These are phyloP conservation scores for Nakazawaea ernobii DNA, from an alignment of 805 yeast species.

Conservation along the genomic window DNA sequence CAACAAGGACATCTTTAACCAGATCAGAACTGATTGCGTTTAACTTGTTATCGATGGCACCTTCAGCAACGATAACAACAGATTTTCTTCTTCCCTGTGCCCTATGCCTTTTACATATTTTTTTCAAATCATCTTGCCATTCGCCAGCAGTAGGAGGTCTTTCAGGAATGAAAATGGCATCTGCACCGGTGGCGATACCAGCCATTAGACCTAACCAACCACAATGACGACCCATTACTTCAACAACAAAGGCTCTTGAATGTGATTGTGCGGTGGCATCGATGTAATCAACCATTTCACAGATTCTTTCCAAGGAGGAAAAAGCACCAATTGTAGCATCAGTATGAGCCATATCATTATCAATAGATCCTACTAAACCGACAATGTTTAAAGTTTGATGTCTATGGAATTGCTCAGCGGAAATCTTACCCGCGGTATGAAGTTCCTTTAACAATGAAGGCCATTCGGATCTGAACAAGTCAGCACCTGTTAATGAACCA, in stretches of 20 bases:
- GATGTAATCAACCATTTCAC: constrained; percentile 91
- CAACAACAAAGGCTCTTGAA: constrained; percentile 95
- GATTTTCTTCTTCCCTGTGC: constrained; percentile 87
- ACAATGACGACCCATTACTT: constrained; percentile 99
- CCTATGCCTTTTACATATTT: constrained; percentile 74
- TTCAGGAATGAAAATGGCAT: constrained; percentile 91
- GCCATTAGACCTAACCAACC: constrained; percentile 99
- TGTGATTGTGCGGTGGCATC: constrained; percentile 98
- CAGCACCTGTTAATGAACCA: constrained; percentile 98
- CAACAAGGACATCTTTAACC: constrained; percentile 78
- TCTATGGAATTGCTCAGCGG: constrained; percentile 51
- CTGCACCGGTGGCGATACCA: constrained; percentile 95
- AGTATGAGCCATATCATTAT: constrained; percentile 96
- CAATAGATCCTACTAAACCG: constrained; percentile 95
- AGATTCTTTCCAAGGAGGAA: constrained; percentile 87
- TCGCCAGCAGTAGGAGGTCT: constrained; percentile 69
- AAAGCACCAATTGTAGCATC: constrained; percentile 96
- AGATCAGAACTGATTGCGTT: constrained; percentile 74
- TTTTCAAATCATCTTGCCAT: constrained; percentile 80
- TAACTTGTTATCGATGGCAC: constrained; percentile 82
- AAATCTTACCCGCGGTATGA: constrained; percentile 45
- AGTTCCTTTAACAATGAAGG: constrained; percentile 79
- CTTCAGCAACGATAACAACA: constrained; percentile 96
- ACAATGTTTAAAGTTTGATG: constrained; percentile 77
- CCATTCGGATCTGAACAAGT: constrained; percentile 91